These are phyloP conservation scores for Colletotrichum tropicicola DNA, from an alignment of 2,329 filamentous ascomycete genomes.

Conservation along the genomic window DNA sequence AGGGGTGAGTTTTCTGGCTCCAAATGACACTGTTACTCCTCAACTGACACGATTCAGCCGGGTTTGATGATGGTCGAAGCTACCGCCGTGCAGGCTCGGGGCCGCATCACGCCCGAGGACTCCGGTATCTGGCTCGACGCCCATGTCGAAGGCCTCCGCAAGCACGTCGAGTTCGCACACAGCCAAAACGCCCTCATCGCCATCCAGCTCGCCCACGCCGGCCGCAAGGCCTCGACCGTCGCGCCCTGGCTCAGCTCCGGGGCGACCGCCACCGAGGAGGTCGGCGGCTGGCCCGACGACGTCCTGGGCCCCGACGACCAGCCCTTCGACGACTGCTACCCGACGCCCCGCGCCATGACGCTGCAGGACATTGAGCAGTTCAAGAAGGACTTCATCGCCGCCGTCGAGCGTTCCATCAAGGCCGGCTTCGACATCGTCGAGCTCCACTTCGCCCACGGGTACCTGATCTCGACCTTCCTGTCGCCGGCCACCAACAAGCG, in stretches of 20 bases:
- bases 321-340: slow-evolving; percentile 67
- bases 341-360: slow-evolving; percentile 71
- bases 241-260: slow-evolving; percentile 71
- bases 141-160: slow-evolving; percentile 67
- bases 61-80: slow-evolving; percentile 73
- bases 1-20: slow-evolving; percentile 45
- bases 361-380: slow-evolving; percentile 70
- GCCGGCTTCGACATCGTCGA: slow-evolving; percentile 76
- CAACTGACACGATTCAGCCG: slow-evolving; percentile 37
- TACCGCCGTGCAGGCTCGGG: slow-evolving; percentile 69
- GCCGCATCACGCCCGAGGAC: slow-evolving; percentile 76
- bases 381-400: slow-evolving; percentile 67
- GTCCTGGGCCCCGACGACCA: slow-evolving; percentile 56
- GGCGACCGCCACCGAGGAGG: slow-evolving; percentile 55
- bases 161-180: slow-evolving; percentile 68
- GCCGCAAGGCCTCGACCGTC: slow-evolving; percentile 66
- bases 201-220: slow-evolving; percentile 81
- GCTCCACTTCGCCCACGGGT: slow-evolving; percentile 79
- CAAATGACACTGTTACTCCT: not conserved
- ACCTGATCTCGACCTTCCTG: slow-evolving; percentile 62
- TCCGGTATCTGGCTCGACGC: slow-evolving; percentile 74
- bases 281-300: slow-evolving; percentile 61
- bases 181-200: slow-evolving; percentile 69
- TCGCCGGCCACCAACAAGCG: slow-evolving; percentile 57
- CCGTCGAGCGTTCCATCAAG: slow-evolving; percentile 63